Evolutionary conservation across 2,329 filamentous ascomycete genomes (phyloP).

Genomic region (Cryphonectria parasitica): DNA sequence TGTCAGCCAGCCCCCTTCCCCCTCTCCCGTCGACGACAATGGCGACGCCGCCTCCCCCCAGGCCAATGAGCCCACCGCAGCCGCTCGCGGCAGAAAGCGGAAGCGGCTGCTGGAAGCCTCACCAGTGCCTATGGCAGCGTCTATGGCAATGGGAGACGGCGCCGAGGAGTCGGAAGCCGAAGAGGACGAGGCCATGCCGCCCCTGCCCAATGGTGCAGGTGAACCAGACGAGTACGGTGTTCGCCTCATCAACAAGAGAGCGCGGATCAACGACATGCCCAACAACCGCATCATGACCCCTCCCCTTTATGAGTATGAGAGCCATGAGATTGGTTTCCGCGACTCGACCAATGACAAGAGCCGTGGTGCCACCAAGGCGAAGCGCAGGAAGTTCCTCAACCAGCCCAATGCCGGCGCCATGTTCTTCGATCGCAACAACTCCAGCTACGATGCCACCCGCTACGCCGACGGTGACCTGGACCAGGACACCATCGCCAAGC

Average conservation of each 20-base stretch:
- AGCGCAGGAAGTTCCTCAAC: slow-evolving; percentile 57
- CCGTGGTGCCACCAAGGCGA: slow-evolving; percentile 56
- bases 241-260: slow-evolving; percentile 47
- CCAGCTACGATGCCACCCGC: slow-evolving; percentile 55
- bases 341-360: slow-evolving; percentile 61
- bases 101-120: slow-evolving; percentile 16
- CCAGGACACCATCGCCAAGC: slow-evolving; percentile 51
- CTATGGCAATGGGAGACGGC: background rate
- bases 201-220: slow-evolving; percentile 44
- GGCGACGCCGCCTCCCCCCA: slow-evolving; percentile 29
- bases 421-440: slow-evolving; percentile 59
- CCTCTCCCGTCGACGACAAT: slow-evolving; percentile 32
- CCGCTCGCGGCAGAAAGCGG: slow-evolving; percentile 25
- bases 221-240: slow-evolving; percentile 58
- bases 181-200: slow-evolving; percentile 28
- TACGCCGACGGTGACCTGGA: slow-evolving; percentile 56
- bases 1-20: slow-evolving; percentile 32
- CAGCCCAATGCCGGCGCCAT: slow-evolving; percentile 57
- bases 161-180: slow-evolving; percentile 27
- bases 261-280: slow-evolving; percentile 43
- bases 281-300: slow-evolving; percentile 61
- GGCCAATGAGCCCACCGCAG: slow-evolving; percentile 24
- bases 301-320: slow-evolving; percentile 51
- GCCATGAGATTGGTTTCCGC: slow-evolving; percentile 62
- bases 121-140: background rate